Percentiles rank a stretch among this genome's conserved stretches.
Evolutionary conservation across 2,329 filamentous ascomycete genomes (phyloP).

Genomic region (Tolypocladium inflatum): DNA sequence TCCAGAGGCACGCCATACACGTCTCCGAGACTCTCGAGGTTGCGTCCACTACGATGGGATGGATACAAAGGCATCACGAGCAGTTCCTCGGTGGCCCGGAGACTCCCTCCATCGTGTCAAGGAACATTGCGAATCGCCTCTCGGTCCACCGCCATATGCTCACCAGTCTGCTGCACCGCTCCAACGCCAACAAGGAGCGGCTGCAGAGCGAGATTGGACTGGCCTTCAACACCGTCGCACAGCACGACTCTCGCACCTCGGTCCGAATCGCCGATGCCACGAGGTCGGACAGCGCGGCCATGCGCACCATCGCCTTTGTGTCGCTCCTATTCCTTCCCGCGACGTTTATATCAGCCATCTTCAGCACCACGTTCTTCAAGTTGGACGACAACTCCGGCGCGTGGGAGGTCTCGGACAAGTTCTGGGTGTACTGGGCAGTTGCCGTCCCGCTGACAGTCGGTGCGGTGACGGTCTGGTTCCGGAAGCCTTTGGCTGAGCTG

Average conservation of each 20-base stretch:
- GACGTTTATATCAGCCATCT: conserved; percentile 39
- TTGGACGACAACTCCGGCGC: conserved; percentile 11
- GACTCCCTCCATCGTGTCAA: background rate
- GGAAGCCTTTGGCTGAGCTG: background rate
- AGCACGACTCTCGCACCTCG: conserved; percentile 27
- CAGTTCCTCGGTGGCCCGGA: conserved; percentile 3
- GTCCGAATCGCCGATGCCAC: conserved; percentile 29
- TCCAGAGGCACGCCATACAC: conserved; percentile 33
- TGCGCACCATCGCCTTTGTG: conserved; percentile 40
- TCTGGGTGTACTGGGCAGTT: conserved; percentile 27
- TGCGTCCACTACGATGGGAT: conserved; percentile 17
- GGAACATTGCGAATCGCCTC: conserved; percentile 20
- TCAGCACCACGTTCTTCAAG: conserved; percentile 35
- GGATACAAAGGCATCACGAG: conserved; percentile 22
- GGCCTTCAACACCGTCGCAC: conserved; percentile 32
- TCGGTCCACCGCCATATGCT: conserved; percentile 22
- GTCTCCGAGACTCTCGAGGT: conserved; percentile 31
- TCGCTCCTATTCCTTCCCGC: conserved; percentile 39
- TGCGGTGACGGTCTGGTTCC: conserved; percentile 12
- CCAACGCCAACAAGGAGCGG: conserved; percentile 29
- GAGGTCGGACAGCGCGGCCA: conserved; percentile 36
- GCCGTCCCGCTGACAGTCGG: conserved; percentile 17
- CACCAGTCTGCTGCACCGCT: conserved; percentile 23
- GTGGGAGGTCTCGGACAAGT: conserved; percentile 19
- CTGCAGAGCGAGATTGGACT: conserved; percentile 48